Evolutionary conservation across 352 stramenopile genomes (phyloP).

Genomic region (Phytophthora melonis): DNA sequence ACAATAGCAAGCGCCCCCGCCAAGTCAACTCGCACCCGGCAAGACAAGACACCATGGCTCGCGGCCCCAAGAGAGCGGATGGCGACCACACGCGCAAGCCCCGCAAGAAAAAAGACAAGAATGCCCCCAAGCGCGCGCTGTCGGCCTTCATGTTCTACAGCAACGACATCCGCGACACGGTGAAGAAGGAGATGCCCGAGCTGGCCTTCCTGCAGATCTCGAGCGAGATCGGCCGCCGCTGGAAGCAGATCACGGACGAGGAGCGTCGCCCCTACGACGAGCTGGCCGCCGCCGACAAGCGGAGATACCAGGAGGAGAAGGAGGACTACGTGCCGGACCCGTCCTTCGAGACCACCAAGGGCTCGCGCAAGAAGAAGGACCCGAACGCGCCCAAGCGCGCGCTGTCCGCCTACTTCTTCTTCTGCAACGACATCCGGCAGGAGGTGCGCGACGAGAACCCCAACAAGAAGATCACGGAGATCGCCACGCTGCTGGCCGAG

Average conservation of each 20-base stretch:
- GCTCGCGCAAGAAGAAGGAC: conserved; percentile 92
- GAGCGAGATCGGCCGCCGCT: conserved; percentile 87
- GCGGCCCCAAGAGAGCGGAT: conserved; percentile 77
- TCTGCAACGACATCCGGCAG: conserved; percentile 94
- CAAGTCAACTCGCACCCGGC: conserved; percentile 49
- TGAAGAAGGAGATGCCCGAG: conserved; percentile 91
- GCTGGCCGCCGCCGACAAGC: conserved; percentile 86
- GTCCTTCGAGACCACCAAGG: conserved; percentile 73
- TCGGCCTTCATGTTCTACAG: conserved; percentile 94
- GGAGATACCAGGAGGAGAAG: conserved; percentile 90
- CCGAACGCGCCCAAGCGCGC: conserved; percentile 94
- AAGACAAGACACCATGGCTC: conserved; percentile 61
- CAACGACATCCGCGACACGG: conserved; percentile 90
- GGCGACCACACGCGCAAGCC: conserved; percentile 75
- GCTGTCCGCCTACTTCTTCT: conserved; percentile 96
- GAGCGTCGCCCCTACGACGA: conserved; percentile 86
- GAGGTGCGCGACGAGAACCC: conserved; percentile 93
- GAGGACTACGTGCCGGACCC: conserved; percentile 91
- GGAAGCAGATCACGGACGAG: conserved; percentile 77
- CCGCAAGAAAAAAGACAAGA: conserved; percentile 94
- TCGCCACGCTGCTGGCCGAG: conserved; percentile 84
- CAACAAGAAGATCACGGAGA: conserved; percentile 95
- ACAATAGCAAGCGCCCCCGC: conserved; percentile 42
- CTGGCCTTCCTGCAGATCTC: conserved; percentile 88
- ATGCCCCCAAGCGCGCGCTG: conserved; percentile 89